Evolutionary conservation across 805 yeast genomes (phyloP).

Genomic region (Ogataea siamensis): DNA sequence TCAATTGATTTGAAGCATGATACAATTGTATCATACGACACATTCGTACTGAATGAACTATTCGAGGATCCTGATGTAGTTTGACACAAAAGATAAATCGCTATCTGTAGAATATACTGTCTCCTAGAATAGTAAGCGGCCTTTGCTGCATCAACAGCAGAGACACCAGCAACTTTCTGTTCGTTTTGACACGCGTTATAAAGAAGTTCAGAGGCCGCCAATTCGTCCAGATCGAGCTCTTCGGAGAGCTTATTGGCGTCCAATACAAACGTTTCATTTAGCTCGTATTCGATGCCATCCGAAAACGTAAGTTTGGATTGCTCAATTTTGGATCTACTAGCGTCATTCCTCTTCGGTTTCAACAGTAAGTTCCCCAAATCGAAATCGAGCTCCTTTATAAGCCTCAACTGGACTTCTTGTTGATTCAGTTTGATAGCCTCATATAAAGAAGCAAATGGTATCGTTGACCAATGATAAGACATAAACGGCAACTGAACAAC

Average conservation of each 20-base stretch:
- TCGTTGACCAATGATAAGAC: slow-evolving; percentile 38
- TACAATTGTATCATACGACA: slow-evolving; percentile 40
- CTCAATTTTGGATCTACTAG: slow-evolving; percentile 48
- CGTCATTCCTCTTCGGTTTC: slow-evolving; percentile 43
- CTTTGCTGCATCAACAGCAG: slow-evolving; percentile 59
- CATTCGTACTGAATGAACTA: slow-evolving; percentile 9
- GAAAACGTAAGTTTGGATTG: slow-evolving; percentile 46
- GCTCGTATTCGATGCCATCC: slow-evolving; percentile 55
- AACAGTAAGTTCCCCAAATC: slow-evolving; percentile 47
- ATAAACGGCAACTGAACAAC: slow-evolving; percentile 6
- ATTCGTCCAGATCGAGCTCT: slow-evolving; percentile 72
- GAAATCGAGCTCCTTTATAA: slow-evolving; percentile 32
- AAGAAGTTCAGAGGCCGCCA: slow-evolving; percentile 69
- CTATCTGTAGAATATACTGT: slow-evolving; percentile 69
- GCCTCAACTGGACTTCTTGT: slow-evolving; percentile 15
- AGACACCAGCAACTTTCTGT: slow-evolving; percentile 42
- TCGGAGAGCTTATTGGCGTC: slow-evolving; percentile 58
- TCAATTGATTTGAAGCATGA: slow-evolving; percentile 60
- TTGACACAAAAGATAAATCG: slow-evolving; percentile 40
- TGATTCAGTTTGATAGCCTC: slow-evolving; percentile 39
- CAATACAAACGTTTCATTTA: slow-evolving; percentile 65
- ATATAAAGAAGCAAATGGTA: slow-evolving; percentile 44
- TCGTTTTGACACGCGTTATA: slow-evolving; percentile 41
- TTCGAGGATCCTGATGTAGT: not conserved
- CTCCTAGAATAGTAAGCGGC: slow-evolving; percentile 67